These are phyloP conservation scores for Penicillium subrubescens DNA, from an alignment of 495 filamentous ascomycete species.

Conservation along the genomic window DNA sequence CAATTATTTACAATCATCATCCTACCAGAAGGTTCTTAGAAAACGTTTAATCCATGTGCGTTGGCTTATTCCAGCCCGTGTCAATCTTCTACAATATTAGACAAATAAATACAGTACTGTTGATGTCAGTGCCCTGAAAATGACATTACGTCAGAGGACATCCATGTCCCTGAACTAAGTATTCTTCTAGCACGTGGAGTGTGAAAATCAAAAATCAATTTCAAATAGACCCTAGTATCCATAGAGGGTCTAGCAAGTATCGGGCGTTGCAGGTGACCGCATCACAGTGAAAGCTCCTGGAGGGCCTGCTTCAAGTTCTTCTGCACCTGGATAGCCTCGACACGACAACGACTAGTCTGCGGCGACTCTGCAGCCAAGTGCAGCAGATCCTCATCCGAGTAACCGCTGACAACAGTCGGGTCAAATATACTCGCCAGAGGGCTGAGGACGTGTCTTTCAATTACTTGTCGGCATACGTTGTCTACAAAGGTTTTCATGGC, in stretches of 20 bases:
- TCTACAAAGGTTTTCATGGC: conserved; percentile 45
- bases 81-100: background rate
- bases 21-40: background rate
- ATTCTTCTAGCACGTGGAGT: too few species aligned
- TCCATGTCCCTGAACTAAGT: background rate
- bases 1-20: background rate
- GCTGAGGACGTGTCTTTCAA: conserved; percentile 33
- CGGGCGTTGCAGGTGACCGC: too few species aligned
- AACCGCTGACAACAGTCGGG: conserved; percentile 2
- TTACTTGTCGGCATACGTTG: conserved; percentile 41
- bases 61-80: background rate
- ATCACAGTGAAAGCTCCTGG: background rate
- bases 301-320: background rate
- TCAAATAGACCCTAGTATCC: too few species aligned
- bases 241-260: too few species aligned
- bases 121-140: background rate
- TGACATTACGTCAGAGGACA: background rate
- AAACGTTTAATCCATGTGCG: background rate
- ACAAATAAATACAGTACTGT: background rate
- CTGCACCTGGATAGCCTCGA: background rate
- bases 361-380: background rate
- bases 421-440: background rate
- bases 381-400: conserved; percentile 5
- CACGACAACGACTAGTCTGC: background rate
- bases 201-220: too few species aligned